Conservation (phyloP, 2,329 filamentous ascomycete species). For the Clonostachys sp. region DNA sequence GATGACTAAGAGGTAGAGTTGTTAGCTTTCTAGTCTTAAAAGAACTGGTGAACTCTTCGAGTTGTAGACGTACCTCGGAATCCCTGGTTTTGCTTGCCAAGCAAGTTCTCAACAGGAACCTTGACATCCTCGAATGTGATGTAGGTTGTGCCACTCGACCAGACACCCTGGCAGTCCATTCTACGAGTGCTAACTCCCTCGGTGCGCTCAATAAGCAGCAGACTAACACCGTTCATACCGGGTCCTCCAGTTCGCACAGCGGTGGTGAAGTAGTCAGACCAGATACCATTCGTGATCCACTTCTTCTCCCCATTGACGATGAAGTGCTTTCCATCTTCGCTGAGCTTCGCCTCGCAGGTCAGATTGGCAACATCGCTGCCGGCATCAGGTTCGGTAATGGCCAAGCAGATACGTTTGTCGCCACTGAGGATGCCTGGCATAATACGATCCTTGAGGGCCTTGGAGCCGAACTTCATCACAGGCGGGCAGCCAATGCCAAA, state of each 20-base stretch:
- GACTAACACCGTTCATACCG: slow-evolving; percentile 89
- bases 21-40: slow-evolving; percentile 2
- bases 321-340: slow-evolving; percentile 95
- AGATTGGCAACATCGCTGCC: slow-evolving; percentile 94
- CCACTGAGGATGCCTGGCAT: slow-evolving; percentile 83
- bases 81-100: slow-evolving; percentile 96
- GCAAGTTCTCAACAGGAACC: slow-evolving; percentile 96
- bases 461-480: slow-evolving; percentile 85
- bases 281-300: slow-evolving; percentile 98
- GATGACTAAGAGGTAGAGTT: slow-evolving; percentile 55
- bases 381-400: slow-evolving; percentile 95
- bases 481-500: slow-evolving; percentile 94
- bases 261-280: slow-evolving; percentile 80
- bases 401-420: slow-evolving; percentile 95
- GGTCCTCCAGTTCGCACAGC: slow-evolving; percentile 84
- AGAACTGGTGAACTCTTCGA: slow-evolving; percentile 1
- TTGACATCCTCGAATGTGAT: slow-evolving; percentile 99
- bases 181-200: slow-evolving; percentile 87
- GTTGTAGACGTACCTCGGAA: slow-evolving; percentile 63
- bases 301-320: slow-evolving; percentile 99
- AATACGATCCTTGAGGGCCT: slow-evolving; percentile 79
- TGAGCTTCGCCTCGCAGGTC: slow-evolving; percentile 91
- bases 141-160: slow-evolving; percentile 93
- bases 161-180: slow-evolving; percentile 99
- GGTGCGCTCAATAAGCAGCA: slow-evolving; percentile 87